phyloP scores from a whole-genome alignment of 129 eudicot genomes.

The Artemisia argyi region DNA sequence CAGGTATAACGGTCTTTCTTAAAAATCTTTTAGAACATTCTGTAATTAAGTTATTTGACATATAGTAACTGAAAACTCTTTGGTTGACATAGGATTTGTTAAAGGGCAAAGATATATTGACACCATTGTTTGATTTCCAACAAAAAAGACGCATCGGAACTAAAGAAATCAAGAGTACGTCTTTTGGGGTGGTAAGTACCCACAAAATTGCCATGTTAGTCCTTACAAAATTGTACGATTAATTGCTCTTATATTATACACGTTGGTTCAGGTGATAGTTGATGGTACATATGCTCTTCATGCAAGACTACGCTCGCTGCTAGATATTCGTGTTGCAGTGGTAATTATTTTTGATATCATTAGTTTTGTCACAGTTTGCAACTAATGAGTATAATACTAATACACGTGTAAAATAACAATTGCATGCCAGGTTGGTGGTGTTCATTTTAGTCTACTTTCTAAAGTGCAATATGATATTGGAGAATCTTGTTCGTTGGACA shows the following conservation, averaged over 20 bases:
- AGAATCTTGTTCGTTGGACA: slow-evolving; percentile 88
- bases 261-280: slow-evolving; percentile 70
- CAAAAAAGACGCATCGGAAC: slow-evolving; percentile 68
- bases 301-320: slow-evolving; percentile 86
- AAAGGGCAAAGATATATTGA: slow-evolving; percentile 72
- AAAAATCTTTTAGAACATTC: too few species aligned
- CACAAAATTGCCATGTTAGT: not conserved
- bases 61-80: slow-evolving; percentile 12
- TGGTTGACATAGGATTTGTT: slow-evolving; percentile 62
- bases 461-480: slow-evolving; percentile 98
- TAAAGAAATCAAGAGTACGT: slow-evolving; percentile 54
- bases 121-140: slow-evolving; percentile 91
- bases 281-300: slow-evolving; percentile 98
- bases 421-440: slow-evolving; percentile 83
- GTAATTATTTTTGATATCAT: slow-evolving; percentile 39
- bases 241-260: not conserved
- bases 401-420: not conserved
- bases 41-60: not conserved
- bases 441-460: slow-evolving; percentile 98
- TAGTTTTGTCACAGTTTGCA: slow-evolving; percentile 4
- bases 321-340: slow-evolving; percentile 99
- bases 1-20: slow-evolving; percentile 47
- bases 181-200: slow-evolving; percentile 84
- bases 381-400: not conserved
- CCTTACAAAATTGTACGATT: not conserved